Conservation (phyloP, 2,329 filamentous ascomycete species). For the Penicillium concentricum region DNA sequence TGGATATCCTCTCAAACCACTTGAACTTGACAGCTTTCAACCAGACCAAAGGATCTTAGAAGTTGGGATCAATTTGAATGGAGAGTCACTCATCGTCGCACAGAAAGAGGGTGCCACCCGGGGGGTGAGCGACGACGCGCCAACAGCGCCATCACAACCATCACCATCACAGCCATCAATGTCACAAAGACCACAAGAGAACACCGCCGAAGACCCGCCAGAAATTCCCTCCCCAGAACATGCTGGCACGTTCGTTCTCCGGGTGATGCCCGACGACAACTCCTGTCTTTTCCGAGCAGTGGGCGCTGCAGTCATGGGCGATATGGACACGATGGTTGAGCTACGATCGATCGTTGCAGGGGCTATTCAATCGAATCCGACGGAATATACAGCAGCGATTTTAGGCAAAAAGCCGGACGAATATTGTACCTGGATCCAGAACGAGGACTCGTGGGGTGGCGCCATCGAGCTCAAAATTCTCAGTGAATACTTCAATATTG, state of each 20-base stretch:
- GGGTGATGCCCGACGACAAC: conserved; percentile 97
- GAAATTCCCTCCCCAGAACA: conserved; percentile 59
- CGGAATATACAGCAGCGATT: conserved; percentile 72
- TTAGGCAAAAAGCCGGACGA: conserved; percentile 69
- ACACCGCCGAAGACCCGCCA: conserved; percentile 58
- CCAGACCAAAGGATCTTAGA: conserved; percentile 52
- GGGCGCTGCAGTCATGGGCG: conserved; percentile 71
- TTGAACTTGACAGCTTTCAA: conserved; percentile 60
- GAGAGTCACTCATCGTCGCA: conserved; percentile 67
- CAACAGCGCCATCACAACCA: neutral
- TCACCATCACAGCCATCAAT: conserved; percentile 31
- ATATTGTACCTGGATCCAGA: conserved; percentile 80
- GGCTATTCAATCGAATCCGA: conserved; percentile 70
- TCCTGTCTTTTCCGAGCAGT: conserved; percentile 91
- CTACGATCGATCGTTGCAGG: conserved; percentile 76
- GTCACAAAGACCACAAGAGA: conserved; percentile 42
- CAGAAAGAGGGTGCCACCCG: conserved; percentile 39
- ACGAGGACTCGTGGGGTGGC: conserved; percentile 82
- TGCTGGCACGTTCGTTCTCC: conserved; percentile 64
- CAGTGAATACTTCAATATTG: conserved; percentile 78
- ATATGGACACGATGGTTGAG: conserved; percentile 66
- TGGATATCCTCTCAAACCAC: conserved; percentile 70
- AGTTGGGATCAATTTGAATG: conserved; percentile 62
- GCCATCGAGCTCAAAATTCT: conserved; percentile 86
- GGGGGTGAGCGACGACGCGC: neutral